phyloP scores from a whole-genome alignment of 139 green algal species.

The Gonium pectorale region DNA sequence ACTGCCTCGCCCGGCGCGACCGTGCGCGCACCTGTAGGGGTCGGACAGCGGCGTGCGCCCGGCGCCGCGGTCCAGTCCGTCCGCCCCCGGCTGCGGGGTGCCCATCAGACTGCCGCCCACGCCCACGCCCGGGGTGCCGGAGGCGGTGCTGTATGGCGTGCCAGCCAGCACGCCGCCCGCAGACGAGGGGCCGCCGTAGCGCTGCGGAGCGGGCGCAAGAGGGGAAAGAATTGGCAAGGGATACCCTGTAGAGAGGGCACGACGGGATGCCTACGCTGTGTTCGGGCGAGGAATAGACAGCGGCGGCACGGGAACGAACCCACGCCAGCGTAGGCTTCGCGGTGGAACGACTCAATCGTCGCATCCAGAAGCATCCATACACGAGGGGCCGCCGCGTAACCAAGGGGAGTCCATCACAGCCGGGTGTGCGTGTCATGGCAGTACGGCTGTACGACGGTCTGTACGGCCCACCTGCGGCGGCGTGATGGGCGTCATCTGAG shows the following conservation, averaged over 20 bases:
- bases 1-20: too few relatives aligned
- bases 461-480: constrained; percentile 56
- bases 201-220: too few relatives aligned
- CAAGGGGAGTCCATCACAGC: too few relatives aligned
- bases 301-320: background rate
- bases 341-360: background rate
- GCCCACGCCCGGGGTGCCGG: background rate
- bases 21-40: background rate
- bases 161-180: background rate
- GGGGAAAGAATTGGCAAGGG: too few relatives aligned
- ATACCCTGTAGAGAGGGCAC: too few relatives aligned
- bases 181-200: background rate
- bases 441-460: too few relatives aligned
- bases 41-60: constrained; percentile 17
- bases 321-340: too few relatives aligned
- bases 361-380: too few relatives aligned
- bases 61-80: background rate
- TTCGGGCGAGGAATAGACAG: too few relatives aligned
- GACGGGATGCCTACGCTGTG: too few relatives aligned
- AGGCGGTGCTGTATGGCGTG: background rate
- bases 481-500: constrained; percentile 49
- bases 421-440: too few relatives aligned
- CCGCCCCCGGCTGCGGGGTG: background rate
- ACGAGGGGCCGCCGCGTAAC: too few relatives aligned
- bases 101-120: constrained; percentile 9